Percentiles rank a stretch among this genome's conserved stretches.
Evolutionary conservation across 352 stramenopile species (phyloP).

Genomic region (Phytophthora sp.): DNA sequence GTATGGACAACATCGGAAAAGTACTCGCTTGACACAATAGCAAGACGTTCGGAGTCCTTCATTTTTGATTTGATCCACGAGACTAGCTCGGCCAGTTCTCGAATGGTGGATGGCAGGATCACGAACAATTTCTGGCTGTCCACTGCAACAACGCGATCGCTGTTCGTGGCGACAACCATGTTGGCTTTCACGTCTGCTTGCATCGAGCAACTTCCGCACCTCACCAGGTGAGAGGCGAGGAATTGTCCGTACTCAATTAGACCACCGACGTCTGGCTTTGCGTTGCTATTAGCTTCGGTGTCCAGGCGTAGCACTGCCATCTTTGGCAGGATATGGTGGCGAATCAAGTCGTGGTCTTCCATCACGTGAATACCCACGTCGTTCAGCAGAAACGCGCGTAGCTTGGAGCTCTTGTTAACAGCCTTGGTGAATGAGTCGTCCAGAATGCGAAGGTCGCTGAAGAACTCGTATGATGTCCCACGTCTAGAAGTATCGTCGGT

Average conservation of each 20-base stretch:
- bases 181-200: constrained; percentile 33
- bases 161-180: constrained; percentile 41
- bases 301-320: constrained; percentile 30
- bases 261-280: constrained; percentile 1
- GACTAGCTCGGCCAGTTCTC: constrained; percentile 33
- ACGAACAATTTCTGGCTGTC: constrained; percentile 33
- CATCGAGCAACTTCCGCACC: constrained; percentile 42
- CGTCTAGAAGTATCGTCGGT: not conserved
- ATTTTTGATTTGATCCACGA: constrained; percentile 33
- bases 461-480: constrained; percentile 40
- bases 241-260: constrained; percentile 44
- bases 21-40: constrained; percentile 29
- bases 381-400: constrained; percentile 57
- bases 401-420: constrained; percentile 33
- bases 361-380: constrained; percentile 68
- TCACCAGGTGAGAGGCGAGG: constrained; percentile 40
- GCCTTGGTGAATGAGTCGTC: constrained; percentile 44
- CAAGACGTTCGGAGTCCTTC: constrained; percentile 3
- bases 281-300: not conserved
- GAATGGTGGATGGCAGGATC: constrained; percentile 32
- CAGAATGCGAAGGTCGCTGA: constrained; percentile 49
- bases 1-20: constrained; percentile 11
- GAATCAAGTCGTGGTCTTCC: constrained; percentile 75
- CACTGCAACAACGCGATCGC: constrained; percentile 15
- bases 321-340: constrained; percentile 62